Evolutionary conservation across 345 rosid genomes (phyloP), one percentile per base, ranked within the genome.

Genomic region (Kandelia obovata): DNA sequence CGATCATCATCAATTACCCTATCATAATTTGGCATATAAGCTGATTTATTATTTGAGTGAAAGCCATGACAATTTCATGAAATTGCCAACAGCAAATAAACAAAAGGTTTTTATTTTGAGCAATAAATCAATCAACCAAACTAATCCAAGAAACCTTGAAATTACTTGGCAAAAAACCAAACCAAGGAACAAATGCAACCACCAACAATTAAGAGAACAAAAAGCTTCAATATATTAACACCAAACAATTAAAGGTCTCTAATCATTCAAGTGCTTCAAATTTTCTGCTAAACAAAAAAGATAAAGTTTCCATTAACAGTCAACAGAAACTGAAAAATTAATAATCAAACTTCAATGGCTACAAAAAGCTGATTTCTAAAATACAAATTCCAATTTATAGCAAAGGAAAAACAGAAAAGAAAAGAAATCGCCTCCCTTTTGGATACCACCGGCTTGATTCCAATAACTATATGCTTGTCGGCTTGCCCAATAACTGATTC

Each of bases 241-340:
- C 7, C 6, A 2, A 27, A 16, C 53, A 53, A 51, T 61, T 35
- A 2, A 47, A 46, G 67, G 6, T 17, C 56, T 39, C 43, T 71
- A 19, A 64, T 47, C 43, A 32, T 37, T 53, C 39, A 13, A 55
- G 27, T 62, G 39, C 55, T 63, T 37, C 62, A 30, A 56, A 19
- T 16, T 37, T 46, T 7, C 62, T 17, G 16, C 28, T 3, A 7
- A 58, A 51, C 6, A 31, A 30, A 30, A 63, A 21, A 28, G 51
- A 11, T 16, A 13, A 6, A 17, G 9, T 49, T 69, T 31, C 8
- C 58, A 46, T 46, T 32, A 35, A 72, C 27, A 20, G 11, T 25
- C 27, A 61, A 68, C 10, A 30, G 43, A 61, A 61, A 49, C 28
- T 34, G 31, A 58, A 59, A 64, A 43, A 58, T 64, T 17, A 71